Evolutionary conservation across 495 filamentous ascomycete species (phyloP), one percentile per base, ranked within the genome.

Genomic region (Penicillium pancosmium): DNA sequence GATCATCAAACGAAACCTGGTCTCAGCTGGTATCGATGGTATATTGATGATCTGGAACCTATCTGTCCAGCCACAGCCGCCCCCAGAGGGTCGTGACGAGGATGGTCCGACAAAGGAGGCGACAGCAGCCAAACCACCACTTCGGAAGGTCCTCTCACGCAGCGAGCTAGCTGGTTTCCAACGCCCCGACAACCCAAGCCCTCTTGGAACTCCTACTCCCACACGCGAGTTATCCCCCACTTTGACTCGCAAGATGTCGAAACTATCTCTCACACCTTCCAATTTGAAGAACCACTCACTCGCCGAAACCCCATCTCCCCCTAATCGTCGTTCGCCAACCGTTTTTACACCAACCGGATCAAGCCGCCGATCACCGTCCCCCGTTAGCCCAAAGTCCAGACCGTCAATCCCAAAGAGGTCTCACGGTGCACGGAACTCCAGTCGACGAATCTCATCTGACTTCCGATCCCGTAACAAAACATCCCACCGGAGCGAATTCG

Each of bases 41-140:
- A 89, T 91, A 3, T 85, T 94, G 54, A 94, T 94, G 89, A 86
- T 92, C 19, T 94, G 91, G 90, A 80, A 84, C 16, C 74, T 91
- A 54, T 83, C 75, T 13, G 64, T 78, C 5, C 78, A 74, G 53
- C 70, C 66, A 35, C 70, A 67, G 34, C 74, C 69, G 25, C 52
- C 66, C n/a, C 71, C 68, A 10, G 78, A 80, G 13, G 38, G 56
- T 19, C 70, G 64, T 5, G 74, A 74, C 23, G 70, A 73, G 21
- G 75, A 78, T 19, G 73, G 78, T 1, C 80, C 85, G 2, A 64
- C 73, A 5, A 88, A 86, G 63, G 78, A 84, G 44, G 65, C 67
- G 35, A 77, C 83, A n/a, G 78, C 86, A 0, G 77, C 77, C 12
- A 83, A 82, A 15, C 86, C 85, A 50, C 89, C 91, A 12, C 75